Conservation (phyloP, 257 asterid species). For the Fraxinus cuspidata region DNA sequence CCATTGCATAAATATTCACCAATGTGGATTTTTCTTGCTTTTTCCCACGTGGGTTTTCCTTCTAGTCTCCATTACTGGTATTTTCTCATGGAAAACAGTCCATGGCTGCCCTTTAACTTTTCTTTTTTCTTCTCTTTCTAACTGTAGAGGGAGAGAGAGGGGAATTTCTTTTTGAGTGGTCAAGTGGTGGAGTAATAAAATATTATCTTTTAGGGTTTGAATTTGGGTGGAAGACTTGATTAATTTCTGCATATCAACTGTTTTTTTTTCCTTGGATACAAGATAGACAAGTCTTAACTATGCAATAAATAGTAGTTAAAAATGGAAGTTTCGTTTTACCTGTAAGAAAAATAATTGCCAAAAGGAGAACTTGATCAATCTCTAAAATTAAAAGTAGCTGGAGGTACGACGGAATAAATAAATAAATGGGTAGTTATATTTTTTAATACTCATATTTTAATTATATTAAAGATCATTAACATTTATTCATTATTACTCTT, state of each 20-base stretch:
- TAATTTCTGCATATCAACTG: slow-evolving; percentile 24
- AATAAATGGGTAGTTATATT: too few relatives aligned
- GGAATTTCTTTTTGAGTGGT: slow-evolving; percentile 13
- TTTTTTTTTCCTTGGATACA: neutral
- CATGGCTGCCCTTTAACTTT: slow-evolving; percentile 18
- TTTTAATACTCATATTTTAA: too few relatives aligned
- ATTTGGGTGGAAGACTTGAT: slow-evolving; percentile 20
- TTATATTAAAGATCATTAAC: too few relatives aligned
- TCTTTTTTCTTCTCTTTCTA: slow-evolving; percentile 13
- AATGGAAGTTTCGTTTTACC: neutral
- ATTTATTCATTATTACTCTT: too few relatives aligned
- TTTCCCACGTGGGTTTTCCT: slow-evolving; percentile 9
- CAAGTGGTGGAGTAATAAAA: slow-evolving; percentile 17
- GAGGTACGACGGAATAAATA: too few relatives aligned
- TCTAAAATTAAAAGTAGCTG: too few relatives aligned
- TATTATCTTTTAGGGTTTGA: slow-evolving; percentile 25
- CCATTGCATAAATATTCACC: slow-evolving; percentile 36
- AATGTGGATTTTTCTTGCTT: slow-evolving; percentile 36
- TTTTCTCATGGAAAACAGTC: slow-evolving; percentile 33
- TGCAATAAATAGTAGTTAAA: neutral
- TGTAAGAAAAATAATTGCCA: neutral
- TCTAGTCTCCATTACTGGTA: slow-evolving; percentile 35
- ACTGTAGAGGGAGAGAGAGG: neutral
- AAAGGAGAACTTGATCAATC: neutral
- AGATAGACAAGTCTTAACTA: neutral